These are phyloP conservation scores for Myriosclerotinia curreyana DNA, from an alignment of 2,329 filamentous ascomycete species.

Conservation along the genomic window DNA sequence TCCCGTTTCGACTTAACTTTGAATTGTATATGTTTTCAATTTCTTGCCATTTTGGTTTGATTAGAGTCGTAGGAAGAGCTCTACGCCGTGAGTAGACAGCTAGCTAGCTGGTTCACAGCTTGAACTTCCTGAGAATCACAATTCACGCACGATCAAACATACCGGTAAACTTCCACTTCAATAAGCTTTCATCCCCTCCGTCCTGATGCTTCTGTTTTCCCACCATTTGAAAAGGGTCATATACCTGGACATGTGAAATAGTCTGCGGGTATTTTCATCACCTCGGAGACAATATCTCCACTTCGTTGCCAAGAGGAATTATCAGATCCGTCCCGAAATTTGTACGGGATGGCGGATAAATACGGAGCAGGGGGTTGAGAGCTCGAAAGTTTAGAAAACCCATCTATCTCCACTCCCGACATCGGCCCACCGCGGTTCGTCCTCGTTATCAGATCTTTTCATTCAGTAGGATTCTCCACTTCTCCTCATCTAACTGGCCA, in stretches of 20 bases:
- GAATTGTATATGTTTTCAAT: background rate
- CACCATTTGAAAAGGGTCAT: background rate
- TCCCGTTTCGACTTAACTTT: background rate
- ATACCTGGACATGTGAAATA: background rate
- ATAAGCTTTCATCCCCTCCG: background rate
- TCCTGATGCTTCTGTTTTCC: background rate
- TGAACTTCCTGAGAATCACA: background rate
- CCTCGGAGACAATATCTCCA: background rate
- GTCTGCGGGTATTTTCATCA: background rate
- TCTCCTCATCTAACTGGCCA: background rate
- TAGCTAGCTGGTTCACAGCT: background rate
- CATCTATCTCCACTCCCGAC: conserved; percentile 10
- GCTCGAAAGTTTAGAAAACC: background rate
- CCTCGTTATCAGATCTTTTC: conserved; percentile 20
- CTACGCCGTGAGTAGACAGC: background rate
- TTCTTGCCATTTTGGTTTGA: background rate
- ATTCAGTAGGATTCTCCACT: background rate
- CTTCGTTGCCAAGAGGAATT: conserved; percentile 20
- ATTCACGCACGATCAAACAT: background rate
- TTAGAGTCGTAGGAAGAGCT: background rate
- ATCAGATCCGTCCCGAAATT: conserved; percentile 22
- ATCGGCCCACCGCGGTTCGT: conserved; percentile 13
- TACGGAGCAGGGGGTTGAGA: conserved; percentile 9
- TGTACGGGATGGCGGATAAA: conserved; percentile 3
- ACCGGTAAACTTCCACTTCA: background rate